Base-by-base conservation (phyloP, 2,329 filamentous ascomycete genomes). In the Arthroderma sp. region DNA sequence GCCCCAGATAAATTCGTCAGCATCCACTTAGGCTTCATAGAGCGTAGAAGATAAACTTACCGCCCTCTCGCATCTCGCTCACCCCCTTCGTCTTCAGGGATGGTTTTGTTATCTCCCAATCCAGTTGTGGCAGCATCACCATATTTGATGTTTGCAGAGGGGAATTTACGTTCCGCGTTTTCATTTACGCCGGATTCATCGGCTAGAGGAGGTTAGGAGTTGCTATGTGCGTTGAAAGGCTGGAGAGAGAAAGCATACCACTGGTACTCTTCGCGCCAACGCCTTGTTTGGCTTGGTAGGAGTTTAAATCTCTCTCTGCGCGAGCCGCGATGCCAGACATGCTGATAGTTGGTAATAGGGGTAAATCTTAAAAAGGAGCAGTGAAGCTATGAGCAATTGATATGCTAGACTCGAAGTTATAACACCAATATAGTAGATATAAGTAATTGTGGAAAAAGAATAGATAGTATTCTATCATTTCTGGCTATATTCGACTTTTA, bases 21-120 rank as follows among this genome's bases (percentile, higher is more conserved):
- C 29, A 29, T 30, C 6, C 6, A 3, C 37, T 38, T 11, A 46
- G 29, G n/a, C 6, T 8, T 6, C 29, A 36, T 22, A 45, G 31
- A 11, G 33, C 6, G 9, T 9, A 7, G 10, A 42, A 34, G 22
- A 29, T 30, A 15, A 6, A 47, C 61, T 54, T 44, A 65, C 61
- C 61, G 53, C 46, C 61, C 57, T 29, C 60, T 56, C 46, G 59
- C 61, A 50, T 66, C 63, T 9, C 53, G 52, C 33, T 50, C 58
- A 5, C 66, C 66, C 36, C 66, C 66, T 46, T 69, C 64, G 22
- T 66, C 61, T 27, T 61, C 57, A 6, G 63, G 64, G 29, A 68
- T 64, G 6, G 60, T 58, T 40, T 57, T 61, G 50, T 60, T 60
- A 47, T 66, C 56, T 37, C 64, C 64, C 8, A 57, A 59, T 3